Base-by-base conservation (phyloP, 1,284 basidiomycete genomes). In the Tranzscheliella williamsii region DNA sequence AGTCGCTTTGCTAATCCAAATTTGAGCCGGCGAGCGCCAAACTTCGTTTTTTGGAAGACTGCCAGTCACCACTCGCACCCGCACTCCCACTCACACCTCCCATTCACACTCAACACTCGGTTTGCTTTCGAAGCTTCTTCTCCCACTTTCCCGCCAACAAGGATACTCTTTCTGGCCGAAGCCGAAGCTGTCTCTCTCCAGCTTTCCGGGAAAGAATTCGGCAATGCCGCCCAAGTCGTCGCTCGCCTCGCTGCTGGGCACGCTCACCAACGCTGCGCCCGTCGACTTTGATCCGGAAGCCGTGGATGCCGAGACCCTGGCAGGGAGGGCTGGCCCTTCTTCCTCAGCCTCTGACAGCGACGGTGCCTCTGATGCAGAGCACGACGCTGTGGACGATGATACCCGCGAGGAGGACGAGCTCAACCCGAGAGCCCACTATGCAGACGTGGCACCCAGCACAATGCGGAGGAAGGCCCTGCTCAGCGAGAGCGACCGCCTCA, bases 391-490 rank as follows among this genome's bases (percentile, higher is more conserved):
- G 8, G 37, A 57, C 11, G 49, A 38, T 0, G 41, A 52, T 15
- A 49, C 54, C 7, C 49, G 47, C 3, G 49, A 68, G 13, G 38
- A 49, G 15, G 37, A 49, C 9, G 38, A 42, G 26, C 45, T 44
- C 34, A 48, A 63, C 23, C 60, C 69, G 20, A 41, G 57, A n/a
- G 47, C 52, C 5, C 69, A 73, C 42, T 71, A 71, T 21, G 62
- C 66, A 8, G 54, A 70, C 24, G 60, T 73, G 0, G 67, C 42
- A 0, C 24, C 53, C 8, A 70, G 69, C 46, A 34, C 47, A 29
- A 53, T 73, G 54, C 52, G 70, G 17, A 67, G 64, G 21, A 64
- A 65, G 36, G 64, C 67, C 1, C 41, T 48, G 0, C 32, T 73
- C 16, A 63, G 62, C 37, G 69, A 73, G 33, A 58, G 56, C 40